Evolutionary conservation across 495 filamentous ascomycete genomes (phyloP).

Genomic region (Annulohypoxylon bovei): DNA sequence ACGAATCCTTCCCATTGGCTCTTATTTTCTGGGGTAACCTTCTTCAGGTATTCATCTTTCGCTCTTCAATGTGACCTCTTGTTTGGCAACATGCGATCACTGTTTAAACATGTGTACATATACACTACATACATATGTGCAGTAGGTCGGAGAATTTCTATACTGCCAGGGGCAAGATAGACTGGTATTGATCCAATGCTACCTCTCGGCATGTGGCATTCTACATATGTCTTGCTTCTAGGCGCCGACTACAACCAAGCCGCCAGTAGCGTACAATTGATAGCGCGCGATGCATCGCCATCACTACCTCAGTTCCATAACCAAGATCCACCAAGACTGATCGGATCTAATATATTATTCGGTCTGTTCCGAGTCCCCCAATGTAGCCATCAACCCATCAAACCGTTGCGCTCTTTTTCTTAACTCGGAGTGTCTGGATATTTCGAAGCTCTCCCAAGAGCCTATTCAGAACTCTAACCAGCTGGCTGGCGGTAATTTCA

Average conservation of each 20-base stretch:
- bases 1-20: conserved; percentile 12
- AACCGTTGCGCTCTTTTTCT: conserved; percentile 16
- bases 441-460: neutral
- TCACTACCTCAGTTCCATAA: neutral
- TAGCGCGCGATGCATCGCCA: conserved; percentile 12
- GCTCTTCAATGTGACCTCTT: conserved; percentile 14
- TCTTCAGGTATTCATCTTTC: conserved; percentile 7
- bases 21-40: conserved; percentile 1
- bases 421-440: neutral
- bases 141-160: neutral
- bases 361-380: conserved; percentile 39
- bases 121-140: neutral
- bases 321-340: neutral
- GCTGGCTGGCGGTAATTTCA: conserved; percentile 38
- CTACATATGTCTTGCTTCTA: conserved; percentile 11
- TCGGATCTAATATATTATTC: conserved; percentile 31
- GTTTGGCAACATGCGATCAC: conserved; percentile 7
- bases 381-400: conserved; percentile 6
- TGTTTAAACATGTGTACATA: neutral
- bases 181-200: conserved; percentile 12
- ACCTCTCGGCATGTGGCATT: conserved; percentile 22
- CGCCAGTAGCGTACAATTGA: conserved; percentile 9
- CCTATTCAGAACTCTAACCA: conserved; percentile 22
- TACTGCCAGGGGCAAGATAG: conserved; percentile 10
- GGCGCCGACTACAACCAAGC: conserved; percentile 30